Conservation (phyloP, 2,329 filamentous ascomycete species). For the Chaetomium sp. region DNA sequence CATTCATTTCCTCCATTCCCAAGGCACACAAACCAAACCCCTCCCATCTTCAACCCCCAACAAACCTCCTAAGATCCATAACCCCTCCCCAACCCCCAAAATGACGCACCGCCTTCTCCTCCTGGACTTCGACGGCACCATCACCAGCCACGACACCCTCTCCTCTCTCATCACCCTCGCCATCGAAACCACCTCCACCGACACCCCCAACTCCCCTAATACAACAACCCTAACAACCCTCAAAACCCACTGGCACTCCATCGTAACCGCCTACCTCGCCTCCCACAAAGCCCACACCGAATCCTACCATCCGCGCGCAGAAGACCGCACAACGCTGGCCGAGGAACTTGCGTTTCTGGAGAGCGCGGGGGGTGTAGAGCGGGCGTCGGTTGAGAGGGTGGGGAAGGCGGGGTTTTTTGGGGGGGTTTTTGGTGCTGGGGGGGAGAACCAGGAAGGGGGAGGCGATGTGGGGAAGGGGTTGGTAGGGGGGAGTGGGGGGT, state of each 20-base stretch:
- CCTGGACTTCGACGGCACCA: constrained; percentile 55
- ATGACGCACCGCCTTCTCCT: constrained; percentile 31
- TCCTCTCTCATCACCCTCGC: constrained; percentile 39
- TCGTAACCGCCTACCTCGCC: constrained; percentile 40
- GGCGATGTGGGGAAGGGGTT: constrained; percentile 27
- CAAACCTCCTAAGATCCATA: neutral
- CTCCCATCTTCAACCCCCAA: too few species aligned
- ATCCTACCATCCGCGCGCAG: constrained; percentile 27
- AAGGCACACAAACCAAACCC: too few species aligned
- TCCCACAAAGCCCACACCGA: constrained; percentile 30
- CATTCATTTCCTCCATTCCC: too few species aligned
- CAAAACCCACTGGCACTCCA: constrained; percentile 24
- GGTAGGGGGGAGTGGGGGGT: constrained; percentile 28
- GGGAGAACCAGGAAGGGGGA: constrained; percentile 32
- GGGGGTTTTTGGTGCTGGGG: constrained; percentile 28
- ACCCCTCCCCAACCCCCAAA: neutral
- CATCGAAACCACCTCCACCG: constrained; percentile 27
- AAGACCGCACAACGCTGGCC: constrained; percentile 31
- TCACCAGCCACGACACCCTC: constrained; percentile 50
- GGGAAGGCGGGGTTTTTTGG: constrained; percentile 39
- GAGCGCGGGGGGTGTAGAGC: constrained; percentile 39
- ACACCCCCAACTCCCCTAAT: constrained; percentile 16
- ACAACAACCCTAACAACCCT: neutral
- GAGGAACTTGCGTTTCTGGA: constrained; percentile 40
- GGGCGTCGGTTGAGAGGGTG: constrained; percentile 40